phyloP scores from a whole-genome alignment of 306 rosid genomes.

The Dicorynia guianensis region DNA sequence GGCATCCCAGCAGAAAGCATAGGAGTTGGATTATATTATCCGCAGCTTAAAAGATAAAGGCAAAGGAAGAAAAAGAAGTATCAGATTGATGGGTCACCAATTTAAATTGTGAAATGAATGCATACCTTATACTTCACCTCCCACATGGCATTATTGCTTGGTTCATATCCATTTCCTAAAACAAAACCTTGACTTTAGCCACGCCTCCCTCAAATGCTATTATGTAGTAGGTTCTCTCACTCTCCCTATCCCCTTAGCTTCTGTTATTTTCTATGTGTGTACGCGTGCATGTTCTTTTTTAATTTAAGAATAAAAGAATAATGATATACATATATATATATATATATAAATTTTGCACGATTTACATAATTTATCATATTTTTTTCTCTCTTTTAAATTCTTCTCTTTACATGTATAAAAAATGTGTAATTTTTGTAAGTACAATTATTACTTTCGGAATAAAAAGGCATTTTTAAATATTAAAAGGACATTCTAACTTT shows the following conservation, averaged over 20 bases:
- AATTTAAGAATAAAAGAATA: too few species aligned
- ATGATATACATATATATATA: too few species aligned
- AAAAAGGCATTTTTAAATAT: too few species aligned
- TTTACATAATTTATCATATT: too few species aligned
- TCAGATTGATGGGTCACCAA: constrained; percentile 23
- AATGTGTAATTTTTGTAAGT: too few species aligned
- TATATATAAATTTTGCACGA: too few species aligned
- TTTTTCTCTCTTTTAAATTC: too few species aligned
- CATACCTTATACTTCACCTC: constrained; percentile 28
- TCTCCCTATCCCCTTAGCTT: background rate
- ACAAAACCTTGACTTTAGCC: background rate
- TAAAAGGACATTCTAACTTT: too few species aligned
- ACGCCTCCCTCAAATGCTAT: background rate
- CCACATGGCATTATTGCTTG: background rate
- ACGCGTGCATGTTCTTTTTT: too few species aligned
- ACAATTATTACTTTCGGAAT: too few species aligned
- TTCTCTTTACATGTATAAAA: too few species aligned
- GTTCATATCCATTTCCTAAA: background rate
- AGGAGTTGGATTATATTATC: constrained; percentile 9
- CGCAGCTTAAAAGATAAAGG: constrained; percentile 26
- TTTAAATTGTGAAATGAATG: constrained; percentile 33
- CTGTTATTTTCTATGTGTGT: background rate
- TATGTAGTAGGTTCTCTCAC: background rate
- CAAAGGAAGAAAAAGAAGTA: background rate
- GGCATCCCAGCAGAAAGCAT: constrained; percentile 37